A percentile compares a stretch with the other conserved stretches of the same genome.
Evolutionary conservation across 169 alveolate genomes (phyloP).

Genomic region (Haemoproteus tartakovskyi): DNA sequence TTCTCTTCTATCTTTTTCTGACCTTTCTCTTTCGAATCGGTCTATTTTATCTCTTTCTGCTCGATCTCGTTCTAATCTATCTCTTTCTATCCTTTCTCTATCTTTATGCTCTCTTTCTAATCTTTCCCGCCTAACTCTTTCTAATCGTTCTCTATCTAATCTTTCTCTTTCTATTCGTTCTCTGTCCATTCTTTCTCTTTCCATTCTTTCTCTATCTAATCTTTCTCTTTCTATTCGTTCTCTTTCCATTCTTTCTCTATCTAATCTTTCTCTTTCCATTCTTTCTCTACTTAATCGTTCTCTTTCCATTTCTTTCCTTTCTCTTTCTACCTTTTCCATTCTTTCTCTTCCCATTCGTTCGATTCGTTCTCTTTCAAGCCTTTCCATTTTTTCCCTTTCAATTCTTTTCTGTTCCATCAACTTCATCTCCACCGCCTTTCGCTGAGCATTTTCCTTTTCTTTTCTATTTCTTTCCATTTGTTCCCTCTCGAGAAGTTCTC

Average conservation of each 20-base stretch:
- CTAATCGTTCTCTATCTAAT: neutral
- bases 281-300: slow-evolving; percentile 5
- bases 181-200: neutral
- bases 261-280: slow-evolving; percentile 9
- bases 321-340: neutral
- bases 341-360: slow-evolving; percentile 4
- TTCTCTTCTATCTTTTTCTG: slow-evolving; percentile 8
- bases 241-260: slow-evolving; percentile 2
- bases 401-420: slow-evolving; percentile 34
- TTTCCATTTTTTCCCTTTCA: slow-evolving; percentile 13
- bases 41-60: slow-evolving; percentile 8
- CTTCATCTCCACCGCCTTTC: slow-evolving; percentile 64
- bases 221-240: slow-evolving; percentile 3
- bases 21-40: neutral
- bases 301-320: slow-evolving; percentile 9
- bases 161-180: slow-evolving; percentile 16
- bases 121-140: neutral
- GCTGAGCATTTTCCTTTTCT: slow-evolving; percentile 28
- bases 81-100: neutral
- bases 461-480: slow-evolving; percentile 22
- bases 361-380: slow-evolving; percentile 4
- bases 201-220: slow-evolving; percentile 14
- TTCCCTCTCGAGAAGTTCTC: slow-evolving; percentile 8
- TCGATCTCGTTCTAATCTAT: neutral
- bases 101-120: too few relatives aligned